Conservation (phyloP, 768 basidiomycete genomes). For the Russula sp. region DNA sequence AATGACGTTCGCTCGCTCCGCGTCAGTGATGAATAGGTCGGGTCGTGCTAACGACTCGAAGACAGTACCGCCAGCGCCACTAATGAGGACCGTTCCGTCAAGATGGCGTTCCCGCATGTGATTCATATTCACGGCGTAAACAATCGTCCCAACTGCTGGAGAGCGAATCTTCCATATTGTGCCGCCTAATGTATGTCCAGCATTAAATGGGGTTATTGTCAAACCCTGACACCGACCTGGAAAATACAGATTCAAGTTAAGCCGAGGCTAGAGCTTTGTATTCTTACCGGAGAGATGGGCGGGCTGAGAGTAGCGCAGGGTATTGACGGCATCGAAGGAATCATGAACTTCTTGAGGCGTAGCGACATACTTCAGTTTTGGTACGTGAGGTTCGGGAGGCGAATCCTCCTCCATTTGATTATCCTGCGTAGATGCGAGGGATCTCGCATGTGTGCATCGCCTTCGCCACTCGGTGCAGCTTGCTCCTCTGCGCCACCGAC, state of each 20-base stretch:
- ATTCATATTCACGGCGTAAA: constrained; percentile 94
- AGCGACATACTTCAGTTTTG: constrained; percentile 62
- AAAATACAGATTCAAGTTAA: constrained; percentile 3
- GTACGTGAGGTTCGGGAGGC: constrained; percentile 17
- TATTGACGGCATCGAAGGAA: constrained; percentile 88
- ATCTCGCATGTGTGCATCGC: constrained; percentile 32
- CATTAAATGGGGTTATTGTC: constrained; percentile 92
- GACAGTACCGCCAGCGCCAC: constrained; percentile 67
- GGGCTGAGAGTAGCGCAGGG: constrained; percentile 92
- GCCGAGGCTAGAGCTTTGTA: no score
- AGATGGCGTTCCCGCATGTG: constrained; percentile 95
- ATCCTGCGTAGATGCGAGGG: constrained; percentile 35
- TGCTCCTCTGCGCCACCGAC: constrained; percentile 36
- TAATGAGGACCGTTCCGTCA: constrained; percentile 86
- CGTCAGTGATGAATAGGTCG: constrained; percentile 92
- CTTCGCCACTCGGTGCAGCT: background rate
- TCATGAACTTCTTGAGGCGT: constrained; percentile 84
- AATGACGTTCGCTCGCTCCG: constrained; percentile 75
- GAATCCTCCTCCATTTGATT: constrained; percentile 34
- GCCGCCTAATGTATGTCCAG: constrained; percentile 93
- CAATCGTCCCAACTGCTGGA: constrained; percentile 90
- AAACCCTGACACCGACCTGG: constrained; percentile 84
- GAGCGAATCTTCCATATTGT: constrained; percentile 99
- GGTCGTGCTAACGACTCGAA: constrained; percentile 87
- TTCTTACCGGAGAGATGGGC: constrained; percentile 82